A percentile compares a stretch with the other conserved stretches of the same genome.
These are phyloP conservation scores for Carex littledalei DNA, from an alignment of 176 grass and related monocot genomes.

Conservation along the genomic window DNA sequence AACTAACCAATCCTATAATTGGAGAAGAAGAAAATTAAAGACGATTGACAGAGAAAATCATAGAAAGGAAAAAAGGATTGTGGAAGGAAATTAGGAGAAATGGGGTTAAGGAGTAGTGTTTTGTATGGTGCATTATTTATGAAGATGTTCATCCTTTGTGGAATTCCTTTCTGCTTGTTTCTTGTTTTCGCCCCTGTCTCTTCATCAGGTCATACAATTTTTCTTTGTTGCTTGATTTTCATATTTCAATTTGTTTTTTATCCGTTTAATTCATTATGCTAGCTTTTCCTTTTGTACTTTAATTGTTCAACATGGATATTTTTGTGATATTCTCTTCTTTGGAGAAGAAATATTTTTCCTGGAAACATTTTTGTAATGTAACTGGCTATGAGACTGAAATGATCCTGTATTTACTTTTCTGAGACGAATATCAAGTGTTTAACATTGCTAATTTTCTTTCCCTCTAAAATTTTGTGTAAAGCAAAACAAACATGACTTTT, in stretches of 20 bases:
- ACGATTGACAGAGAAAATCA: neutral
- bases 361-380: neutral
- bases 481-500: neutral
- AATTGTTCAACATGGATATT: neutral
- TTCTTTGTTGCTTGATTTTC: neutral
- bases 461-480: neutral
- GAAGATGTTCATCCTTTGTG: neutral
- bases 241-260: neutral
- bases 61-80: neutral
- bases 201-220: constrained; percentile 7
- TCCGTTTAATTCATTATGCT: neutral
- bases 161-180: neutral
- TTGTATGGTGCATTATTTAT: neutral
- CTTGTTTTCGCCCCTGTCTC: neutral
- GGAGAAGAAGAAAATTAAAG: neutral
- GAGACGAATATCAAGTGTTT: neutral
- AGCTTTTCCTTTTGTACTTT: neutral
- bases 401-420: neutral
- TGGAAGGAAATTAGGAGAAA: neutral
- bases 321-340: neutral
- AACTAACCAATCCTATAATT: neutral
- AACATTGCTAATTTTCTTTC: neutral
- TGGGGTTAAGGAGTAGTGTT: neutral
- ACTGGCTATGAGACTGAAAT: neutral
- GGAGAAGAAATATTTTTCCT: neutral